Evolutionary conservation across 2,329 filamentous ascomycete species (phyloP), one percentile per base, ranked within the genome.

Genomic region (Hymenoscyphus repandus): DNA sequence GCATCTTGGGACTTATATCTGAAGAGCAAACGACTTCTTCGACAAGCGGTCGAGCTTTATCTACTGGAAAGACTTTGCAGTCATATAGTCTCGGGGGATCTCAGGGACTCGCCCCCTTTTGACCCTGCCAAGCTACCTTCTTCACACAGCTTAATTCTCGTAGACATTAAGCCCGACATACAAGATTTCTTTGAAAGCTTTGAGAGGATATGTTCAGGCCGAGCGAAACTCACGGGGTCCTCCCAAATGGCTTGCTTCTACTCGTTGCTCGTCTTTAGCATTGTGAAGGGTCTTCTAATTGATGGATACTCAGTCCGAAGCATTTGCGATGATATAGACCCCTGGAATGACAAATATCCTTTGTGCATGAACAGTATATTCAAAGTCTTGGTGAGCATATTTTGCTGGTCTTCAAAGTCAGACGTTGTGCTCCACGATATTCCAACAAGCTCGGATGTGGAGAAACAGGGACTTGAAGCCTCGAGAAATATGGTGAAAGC

Each of bases 21-120:
- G 2, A 48, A 59, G 39, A 45, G 55, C 18, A 59, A 53, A 42
- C 20, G 37, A 15, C 38, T 61, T 6, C 48, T 61, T 2, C 53
- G 58, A n/a, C 58, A 61, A 51, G 50, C 58, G 5, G 55, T 59
- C 7, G 58, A 61, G 31, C 37, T 61, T 10, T 58, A 61, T 31
- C 47, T 61, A 5, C 47, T 61, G 1, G 58, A 61, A 33, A 49
- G 54, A 22, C 51, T 61, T 20, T 59, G 58, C 22, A n/a, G 33
- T 31, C 50, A 55, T 20, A 61, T 61, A 17, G 55, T 55, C 6
- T 46, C 49, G 9, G 57, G 57, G 1, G 42, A 54, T 10, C 22
- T 60, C 33, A 40, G 43, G 7, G 48, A 43, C 6, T 44, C 52
- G 6, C 47, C 51, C 13, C 58, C 58, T 5, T 61, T 59, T 37